Evolutionary conservation across 441 rosid species (phyloP).

Genomic region (Euphorbia corollata): DNA sequence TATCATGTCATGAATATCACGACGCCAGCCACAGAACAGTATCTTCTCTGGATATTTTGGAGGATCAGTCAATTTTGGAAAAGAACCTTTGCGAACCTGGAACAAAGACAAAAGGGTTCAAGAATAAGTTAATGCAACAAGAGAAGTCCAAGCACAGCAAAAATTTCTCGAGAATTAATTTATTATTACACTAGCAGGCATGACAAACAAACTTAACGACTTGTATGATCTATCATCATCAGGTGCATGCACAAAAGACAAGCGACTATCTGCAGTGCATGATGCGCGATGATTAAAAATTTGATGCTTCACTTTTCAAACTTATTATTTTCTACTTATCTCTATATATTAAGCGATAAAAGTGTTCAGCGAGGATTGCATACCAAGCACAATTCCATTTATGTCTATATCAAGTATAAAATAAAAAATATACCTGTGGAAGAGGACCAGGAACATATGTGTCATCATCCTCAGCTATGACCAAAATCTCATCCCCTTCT

Average conservation of each 20-base stretch:
- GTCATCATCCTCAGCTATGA: constrained; percentile 87
- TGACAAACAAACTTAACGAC: no score
- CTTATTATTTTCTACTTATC: no score
- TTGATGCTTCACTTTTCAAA: no score
- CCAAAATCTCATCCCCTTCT: constrained; percentile 87
- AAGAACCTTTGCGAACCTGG: constrained; percentile 22
- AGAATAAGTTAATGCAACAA: background rate
- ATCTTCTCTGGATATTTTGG: constrained; percentile 90
- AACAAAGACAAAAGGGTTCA: background rate
- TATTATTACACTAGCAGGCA: no score
- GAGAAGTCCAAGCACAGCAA: background rate
- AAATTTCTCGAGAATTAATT: no score
- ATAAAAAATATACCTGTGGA: constrained; percentile 49
- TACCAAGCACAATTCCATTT: no score
- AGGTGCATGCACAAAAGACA: no score
- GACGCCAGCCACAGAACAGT: constrained; percentile 91
- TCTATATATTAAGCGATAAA: no score
- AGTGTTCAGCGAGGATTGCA: no score
- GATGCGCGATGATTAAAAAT: no score
- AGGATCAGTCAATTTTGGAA: constrained; percentile 57
- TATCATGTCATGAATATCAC: constrained; percentile 95
- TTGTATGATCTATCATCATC: no score
- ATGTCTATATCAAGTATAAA: constrained; percentile 3
- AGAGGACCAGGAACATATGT: constrained; percentile 75
- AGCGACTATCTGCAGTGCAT: no score